Evolutionary conservation across 75 land plant species (phyloP), one percentile per base, ranked within the genome.

Genomic region (Pinus albicaulis): DNA sequence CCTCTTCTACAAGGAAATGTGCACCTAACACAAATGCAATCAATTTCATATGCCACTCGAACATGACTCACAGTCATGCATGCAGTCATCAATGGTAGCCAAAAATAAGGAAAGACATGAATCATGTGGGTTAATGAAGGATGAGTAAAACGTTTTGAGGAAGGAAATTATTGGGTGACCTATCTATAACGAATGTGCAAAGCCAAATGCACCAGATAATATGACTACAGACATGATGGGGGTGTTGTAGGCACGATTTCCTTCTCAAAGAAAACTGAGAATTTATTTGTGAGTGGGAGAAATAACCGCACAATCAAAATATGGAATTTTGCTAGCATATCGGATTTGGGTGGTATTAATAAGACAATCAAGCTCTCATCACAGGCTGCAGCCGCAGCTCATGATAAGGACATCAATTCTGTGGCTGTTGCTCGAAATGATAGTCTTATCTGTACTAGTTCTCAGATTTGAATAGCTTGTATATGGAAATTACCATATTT

Each of bases 391-490:
- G 95, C 89, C 28, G 88, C 90, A 34, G 95, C 99, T 10, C 99
- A 97, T 86, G 92, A 89, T 77, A 92, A 94, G 77, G 99, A 97
- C 78, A 97, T 97, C 24, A 97, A 94, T 79, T 85, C 91, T 48
- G 31, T 97, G 53, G 93, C 98, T 10, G 78, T 97, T 57, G 84
- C 99, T 28, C 99, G 98, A 68, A 89, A 94, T 82, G 99, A 96
- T 79, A 82, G 76, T 66, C 84, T 90, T 71, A 81, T 94, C 64
- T 97, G 99, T 76, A 97, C 93, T 76, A 98, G 95, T 66, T 97
- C 99, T 53, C 93, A 92, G 99, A 98, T 94, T 72, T 87, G 88
- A 6, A 96, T 98, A 34, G 98, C 99, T 76, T 81, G 89, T 56
- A 72, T 96, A 34, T 94, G 99, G 99, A 94, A 75, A 76, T 95